phyloP scores from a whole-genome alignment of 441 rosid genomes.

The Melianthus villosus region DNA sequence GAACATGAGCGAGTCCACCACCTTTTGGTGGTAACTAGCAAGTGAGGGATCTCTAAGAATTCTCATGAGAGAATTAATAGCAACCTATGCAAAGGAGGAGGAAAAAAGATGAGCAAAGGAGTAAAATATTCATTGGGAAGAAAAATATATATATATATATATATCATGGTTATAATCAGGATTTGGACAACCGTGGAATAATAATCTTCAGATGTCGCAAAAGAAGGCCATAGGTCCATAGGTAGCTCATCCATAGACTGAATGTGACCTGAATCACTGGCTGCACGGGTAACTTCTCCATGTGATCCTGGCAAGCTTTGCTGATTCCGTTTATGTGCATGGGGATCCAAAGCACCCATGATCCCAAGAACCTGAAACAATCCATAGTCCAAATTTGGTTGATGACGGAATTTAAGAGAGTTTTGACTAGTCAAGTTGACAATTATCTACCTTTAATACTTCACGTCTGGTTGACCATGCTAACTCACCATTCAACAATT shows the following conservation, averaged over 20 bases:
- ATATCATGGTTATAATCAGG: conserved; percentile 8
- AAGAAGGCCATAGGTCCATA: conserved; percentile 84
- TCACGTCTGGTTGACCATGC: conserved; percentile 97
- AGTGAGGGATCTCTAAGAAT: conserved; percentile 97
- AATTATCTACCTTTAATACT: conserved; percentile 75
- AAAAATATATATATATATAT: too few species aligned
- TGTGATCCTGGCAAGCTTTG: conserved; percentile 62
- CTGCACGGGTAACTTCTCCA: conserved; percentile 78
- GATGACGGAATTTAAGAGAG: conserved; percentile 7
- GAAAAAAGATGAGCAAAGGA: conserved; percentile 11
- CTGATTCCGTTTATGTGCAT: conserved; percentile 83
- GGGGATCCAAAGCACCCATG: conserved; percentile 99
- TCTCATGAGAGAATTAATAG: conserved; percentile 92
- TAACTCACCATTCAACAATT: conserved; percentile 90
- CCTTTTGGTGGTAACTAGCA: conserved; percentile 95
- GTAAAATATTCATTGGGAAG: too few species aligned
- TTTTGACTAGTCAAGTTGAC: conserved; percentile 8
- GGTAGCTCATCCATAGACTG: conserved; percentile 76
- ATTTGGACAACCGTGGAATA: conserved; percentile 70
- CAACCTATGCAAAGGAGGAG: conserved; percentile 44
- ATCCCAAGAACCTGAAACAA: conserved; percentile 81
- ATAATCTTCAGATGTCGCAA: conserved; percentile 95
- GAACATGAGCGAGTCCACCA: conserved; percentile 94
- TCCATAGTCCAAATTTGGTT: conserved; percentile 12
- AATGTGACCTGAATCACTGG: conserved; percentile 90